Evolutionary conservation across 108 stramenopile species (phyloP).

Genomic region (Nitzschia sp.): DNA sequence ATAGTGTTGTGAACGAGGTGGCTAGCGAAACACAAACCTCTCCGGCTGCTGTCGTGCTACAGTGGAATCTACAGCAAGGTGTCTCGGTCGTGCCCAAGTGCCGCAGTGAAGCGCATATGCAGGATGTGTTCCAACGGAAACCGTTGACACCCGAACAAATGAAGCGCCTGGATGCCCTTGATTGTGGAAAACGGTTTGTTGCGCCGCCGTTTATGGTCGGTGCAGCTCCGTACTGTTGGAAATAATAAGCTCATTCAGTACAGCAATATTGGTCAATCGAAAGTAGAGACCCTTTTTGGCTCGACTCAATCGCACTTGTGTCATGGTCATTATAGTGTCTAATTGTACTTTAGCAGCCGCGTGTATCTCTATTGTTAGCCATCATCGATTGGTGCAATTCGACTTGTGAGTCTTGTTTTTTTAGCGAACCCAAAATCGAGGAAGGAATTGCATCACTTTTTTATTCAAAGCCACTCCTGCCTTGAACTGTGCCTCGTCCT

Average conservation of each 20-base stretch:
- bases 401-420: too few species aligned
- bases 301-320: too few species aligned
- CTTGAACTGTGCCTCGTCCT: slow-evolving; percentile 83
- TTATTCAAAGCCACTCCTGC: slow-evolving; percentile 68
- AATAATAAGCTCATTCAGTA: too few species aligned
- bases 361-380: too few species aligned
- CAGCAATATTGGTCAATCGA: too few species aligned
- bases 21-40: slow-evolving; percentile 39
- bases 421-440: slow-evolving; percentile 81
- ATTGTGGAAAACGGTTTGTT: slow-evolving; percentile 53
- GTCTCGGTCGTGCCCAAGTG: slow-evolving; percentile 65
- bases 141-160: slow-evolving; percentile 49
- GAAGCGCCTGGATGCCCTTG: slow-evolving; percentile 53
- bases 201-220: slow-evolving; percentile 80
- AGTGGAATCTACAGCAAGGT: slow-evolving; percentile 78
- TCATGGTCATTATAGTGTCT: too few species aligned
- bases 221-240: slow-evolving; percentile 57
- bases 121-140: slow-evolving; percentile 29
- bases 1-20: slow-evolving; percentile 16
- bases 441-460: slow-evolving; percentile 70
- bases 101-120: slow-evolving; percentile 37
- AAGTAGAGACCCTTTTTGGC: too few species aligned
- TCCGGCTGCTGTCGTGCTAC: slow-evolving; percentile 61
- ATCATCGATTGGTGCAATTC: too few species aligned
- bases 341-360: not conserved